Base-by-base conservation (phyloP, 495 filamentous ascomycete genomes). In the Aspergillus affinis region DNA sequence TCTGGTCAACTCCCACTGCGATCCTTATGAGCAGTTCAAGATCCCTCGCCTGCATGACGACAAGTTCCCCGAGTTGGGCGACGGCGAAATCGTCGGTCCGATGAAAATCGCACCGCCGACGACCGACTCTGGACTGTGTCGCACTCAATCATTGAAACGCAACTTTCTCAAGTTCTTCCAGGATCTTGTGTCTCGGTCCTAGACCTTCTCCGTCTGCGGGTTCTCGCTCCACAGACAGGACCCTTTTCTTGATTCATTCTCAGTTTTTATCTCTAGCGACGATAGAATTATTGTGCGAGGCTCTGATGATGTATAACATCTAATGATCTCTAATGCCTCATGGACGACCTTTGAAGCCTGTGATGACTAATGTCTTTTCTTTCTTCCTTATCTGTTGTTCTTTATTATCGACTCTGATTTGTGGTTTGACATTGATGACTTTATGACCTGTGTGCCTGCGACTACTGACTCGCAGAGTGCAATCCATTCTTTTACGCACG, bases 61-160 rank as follows among this genome's bases (percentile, higher is more conserved):
- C 59, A 96, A 96, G 73, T 97, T 96, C 63, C 91, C 90, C 26
- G 86, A 89, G 60, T 82, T 93, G 51, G 92, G 90, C 27, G 91
- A 96, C 64, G 87, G 91, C 56, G 91, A 95, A 69, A 94, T 96
- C 59, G 91, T 97, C 15, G 93, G 92, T 0, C 92, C 93, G 4
- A 97, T 97, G 93, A 84, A 70, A 29, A 75, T 78, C 48, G 70
- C 72, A 18, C 72, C 78, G n/a, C 70, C 77, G 12, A 61, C 66
- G 10, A 66, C 67, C 51, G 61, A 64, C 30, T 48, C 65, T 13
- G 70, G 72, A 18, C 63, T 58, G 3, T 76, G 71, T 54, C 73
- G 71, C 8, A 55, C 62, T 29, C 70, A 62, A 20, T 73, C 75
- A 3, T 51, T 72, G 51, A 79, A 81, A 63, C 71, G 76, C 47